phyloP scores from a whole-genome alignment of 371 early-diverging fungal genomes.

The Mortierella sp. region DNA sequence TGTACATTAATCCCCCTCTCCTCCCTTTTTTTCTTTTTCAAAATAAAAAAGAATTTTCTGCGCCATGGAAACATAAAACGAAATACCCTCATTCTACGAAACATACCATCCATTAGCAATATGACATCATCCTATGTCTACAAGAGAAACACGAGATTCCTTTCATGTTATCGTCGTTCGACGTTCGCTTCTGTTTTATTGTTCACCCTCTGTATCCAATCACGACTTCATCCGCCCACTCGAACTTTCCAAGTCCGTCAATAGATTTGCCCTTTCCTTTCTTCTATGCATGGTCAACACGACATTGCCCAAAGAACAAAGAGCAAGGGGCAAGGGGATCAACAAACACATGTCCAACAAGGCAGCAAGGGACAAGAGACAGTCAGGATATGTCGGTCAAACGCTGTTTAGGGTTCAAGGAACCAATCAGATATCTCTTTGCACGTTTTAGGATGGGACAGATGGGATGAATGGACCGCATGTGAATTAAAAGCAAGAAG shows the following conservation, averaged over 20 bases:
- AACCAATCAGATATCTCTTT: too few relatives aligned
- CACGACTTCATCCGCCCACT: neutral
- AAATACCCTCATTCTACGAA: neutral
- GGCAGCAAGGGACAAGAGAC: neutral
- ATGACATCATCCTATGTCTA: neutral
- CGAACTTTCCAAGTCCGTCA: neutral
- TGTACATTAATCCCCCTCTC: neutral
- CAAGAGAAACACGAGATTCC: too few relatives aligned
- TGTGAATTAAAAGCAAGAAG: neutral
- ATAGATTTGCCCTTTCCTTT: neutral
- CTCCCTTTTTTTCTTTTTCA: neutral
- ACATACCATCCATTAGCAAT: neutral
- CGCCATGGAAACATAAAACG: neutral
- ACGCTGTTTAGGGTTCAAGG: neutral
- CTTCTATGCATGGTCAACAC: neutral
- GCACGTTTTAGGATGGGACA: neutral
- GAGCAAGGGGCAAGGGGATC: neutral
- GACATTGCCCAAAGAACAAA: neutral
- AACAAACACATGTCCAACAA: constrained; percentile 10
- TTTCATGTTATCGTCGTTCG: too few relatives aligned
- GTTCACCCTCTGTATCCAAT: neutral
- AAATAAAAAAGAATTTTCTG: neutral
- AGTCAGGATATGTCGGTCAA: too few relatives aligned
- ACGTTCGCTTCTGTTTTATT: neutral
- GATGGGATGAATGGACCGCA: neutral